Percentiles rank a stretch among this genome's conserved stretches.
phyloP scores from a whole-genome alignment of 192 early-diverging fungal species.

The Entophlyctis luteolus region DNA sequence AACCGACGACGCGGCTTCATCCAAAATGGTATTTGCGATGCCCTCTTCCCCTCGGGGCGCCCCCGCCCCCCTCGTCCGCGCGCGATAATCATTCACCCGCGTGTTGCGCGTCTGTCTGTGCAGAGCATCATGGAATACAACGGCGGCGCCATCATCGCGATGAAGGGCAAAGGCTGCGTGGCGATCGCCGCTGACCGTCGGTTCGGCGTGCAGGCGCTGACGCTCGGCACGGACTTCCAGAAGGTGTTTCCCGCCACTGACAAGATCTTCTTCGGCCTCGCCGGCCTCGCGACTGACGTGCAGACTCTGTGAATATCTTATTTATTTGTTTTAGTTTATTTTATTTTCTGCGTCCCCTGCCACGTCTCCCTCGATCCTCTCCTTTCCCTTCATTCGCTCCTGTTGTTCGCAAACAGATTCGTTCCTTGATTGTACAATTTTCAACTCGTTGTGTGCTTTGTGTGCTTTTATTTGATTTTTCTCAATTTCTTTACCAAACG shows the following conservation, averaged over 20 bases:
- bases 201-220: constrained; percentile 88
- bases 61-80: too few species aligned
- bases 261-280: constrained; percentile 81
- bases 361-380: background rate
- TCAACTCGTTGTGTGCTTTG: too few species aligned
- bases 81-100: too few species aligned
- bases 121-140: constrained; percentile 84
- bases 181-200: constrained; percentile 95
- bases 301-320: constrained; percentile 77
- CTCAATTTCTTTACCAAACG: background rate
- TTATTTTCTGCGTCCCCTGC: background rate
- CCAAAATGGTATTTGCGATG: too few species aligned
- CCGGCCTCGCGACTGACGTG: constrained; percentile 94
- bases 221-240: constrained; percentile 89
- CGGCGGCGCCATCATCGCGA: constrained; percentile 90
- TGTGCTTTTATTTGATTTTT: too few species aligned
- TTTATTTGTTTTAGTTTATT: background rate
- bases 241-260: constrained; percentile 88
- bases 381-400: background rate
- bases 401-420: too few species aligned
- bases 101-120: too few species aligned
- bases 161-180: constrained; percentile 98
- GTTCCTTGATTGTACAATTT: too few species aligned
- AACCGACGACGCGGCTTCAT: too few species aligned
- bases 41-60: too few species aligned